Evolutionary conservation across 2,329 filamentous ascomycete species (phyloP).

Genomic region (Diplocarpon rosae): DNA sequence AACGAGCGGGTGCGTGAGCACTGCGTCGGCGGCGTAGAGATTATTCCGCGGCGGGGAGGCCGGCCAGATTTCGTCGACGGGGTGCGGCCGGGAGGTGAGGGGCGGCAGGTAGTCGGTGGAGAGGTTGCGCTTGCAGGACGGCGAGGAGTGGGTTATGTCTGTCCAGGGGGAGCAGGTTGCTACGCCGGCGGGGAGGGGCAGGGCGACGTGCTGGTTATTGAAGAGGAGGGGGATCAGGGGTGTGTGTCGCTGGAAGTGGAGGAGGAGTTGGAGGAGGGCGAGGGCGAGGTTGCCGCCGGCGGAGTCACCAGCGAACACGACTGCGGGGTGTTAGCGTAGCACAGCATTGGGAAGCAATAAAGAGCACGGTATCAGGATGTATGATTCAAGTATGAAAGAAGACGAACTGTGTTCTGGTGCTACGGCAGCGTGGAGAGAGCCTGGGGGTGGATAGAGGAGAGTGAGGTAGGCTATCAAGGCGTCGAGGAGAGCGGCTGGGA

Average conservation of each 20-base stretch:
- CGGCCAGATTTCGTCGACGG: slow-evolving; percentile 47
- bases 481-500: slow-evolving; percentile 65
- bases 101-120: slow-evolving; percentile 54
- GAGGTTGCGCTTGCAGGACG: slow-evolving; percentile 39
- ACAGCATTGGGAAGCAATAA: too few relatives aligned
- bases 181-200: slow-evolving; percentile 57
- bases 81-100: slow-evolving; percentile 27
- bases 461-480: slow-evolving; percentile 60
- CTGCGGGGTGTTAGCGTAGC: too few relatives aligned
- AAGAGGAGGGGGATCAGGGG: too few relatives aligned
- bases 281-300: slow-evolving; percentile 64
- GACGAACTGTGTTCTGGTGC: slow-evolving; percentile 40
- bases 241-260: slow-evolving; percentile 45
- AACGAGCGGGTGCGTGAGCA: slow-evolving; percentile 55
- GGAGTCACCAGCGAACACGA: slow-evolving; percentile 61
- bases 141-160: slow-evolving; percentile 55
- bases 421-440: slow-evolving; percentile 55
- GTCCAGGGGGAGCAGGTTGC: slow-evolving; percentile 58
- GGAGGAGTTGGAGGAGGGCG: slow-evolving; percentile 54
- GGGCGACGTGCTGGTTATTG: slow-evolving; percentile 13
- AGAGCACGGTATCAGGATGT: too few relatives aligned
- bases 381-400: too few relatives aligned
- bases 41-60: slow-evolving; percentile 39
- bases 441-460: slow-evolving; percentile 55
- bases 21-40: slow-evolving; percentile 43